Evolutionary conservation across 2,329 filamentous ascomycete species (phyloP).

Genomic region (Botryotinia calthae): DNA sequence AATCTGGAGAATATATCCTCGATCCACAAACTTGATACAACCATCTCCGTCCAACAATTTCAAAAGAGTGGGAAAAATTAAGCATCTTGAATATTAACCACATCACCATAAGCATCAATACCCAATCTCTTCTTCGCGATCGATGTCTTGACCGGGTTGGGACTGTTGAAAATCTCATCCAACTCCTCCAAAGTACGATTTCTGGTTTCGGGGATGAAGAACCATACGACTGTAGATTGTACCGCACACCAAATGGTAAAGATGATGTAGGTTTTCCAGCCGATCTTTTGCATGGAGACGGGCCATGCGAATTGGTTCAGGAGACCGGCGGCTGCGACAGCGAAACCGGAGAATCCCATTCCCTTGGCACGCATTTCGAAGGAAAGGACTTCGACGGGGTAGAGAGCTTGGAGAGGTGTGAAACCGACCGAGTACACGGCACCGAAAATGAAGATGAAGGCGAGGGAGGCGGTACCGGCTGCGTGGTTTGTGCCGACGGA

Average conservation of each 20-base stretch:
- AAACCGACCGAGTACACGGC: constrained; percentile 50
- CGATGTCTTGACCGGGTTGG: constrained; percentile 48
- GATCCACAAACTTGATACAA: not conserved
- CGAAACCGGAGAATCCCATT: constrained; percentile 48
- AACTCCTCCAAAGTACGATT: constrained; percentile 53
- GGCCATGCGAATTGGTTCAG: constrained; percentile 49
- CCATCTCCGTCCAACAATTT: not conserved
- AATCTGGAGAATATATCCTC: not conserved
- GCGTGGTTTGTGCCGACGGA: constrained; percentile 31
- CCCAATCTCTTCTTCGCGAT: constrained; percentile 43
- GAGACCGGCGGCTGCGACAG: constrained; percentile 43
- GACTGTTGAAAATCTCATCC: constrained; percentile 48
- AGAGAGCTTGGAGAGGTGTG: constrained; percentile 48
- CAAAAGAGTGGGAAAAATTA: not conserved
- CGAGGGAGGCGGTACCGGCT: constrained; percentile 45
- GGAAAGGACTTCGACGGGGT: constrained; percentile 52
- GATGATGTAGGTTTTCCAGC: constrained; percentile 54
- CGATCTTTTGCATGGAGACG: constrained; percentile 49
- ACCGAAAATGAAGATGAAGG: constrained; percentile 55
- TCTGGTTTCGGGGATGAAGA: constrained; percentile 51
- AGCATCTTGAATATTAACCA: constrained; percentile 24
- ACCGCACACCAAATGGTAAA: constrained; percentile 47
- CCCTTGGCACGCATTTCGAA: constrained; percentile 56
- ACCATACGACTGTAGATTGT: constrained; percentile 46
- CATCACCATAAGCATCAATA: constrained; percentile 31